phyloP scores from a whole-genome alignment of 2,329 filamentous ascomycete genomes.

The Stagonosporopsis vannaccii region DNA sequence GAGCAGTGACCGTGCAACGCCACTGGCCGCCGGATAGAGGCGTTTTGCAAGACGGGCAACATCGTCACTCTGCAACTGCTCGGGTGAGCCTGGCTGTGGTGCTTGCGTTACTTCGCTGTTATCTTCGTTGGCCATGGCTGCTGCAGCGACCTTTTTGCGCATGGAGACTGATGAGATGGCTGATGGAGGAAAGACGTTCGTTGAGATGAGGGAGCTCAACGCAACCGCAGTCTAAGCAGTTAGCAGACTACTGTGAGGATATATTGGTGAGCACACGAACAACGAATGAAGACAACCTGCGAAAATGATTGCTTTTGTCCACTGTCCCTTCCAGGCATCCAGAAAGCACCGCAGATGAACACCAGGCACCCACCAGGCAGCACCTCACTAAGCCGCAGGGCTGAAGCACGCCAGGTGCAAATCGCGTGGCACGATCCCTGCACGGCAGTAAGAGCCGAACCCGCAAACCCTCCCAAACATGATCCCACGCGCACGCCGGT shows the following conservation, averaged over 20 bases:
- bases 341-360: neutral
- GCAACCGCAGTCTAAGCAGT: neutral
- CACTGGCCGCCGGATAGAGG: neutral
- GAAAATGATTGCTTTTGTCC: neutral
- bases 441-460: neutral
- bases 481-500: too few relatives aligned
- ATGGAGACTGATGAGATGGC: neutral
- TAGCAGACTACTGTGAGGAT: neutral
- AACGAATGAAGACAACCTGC: neutral
- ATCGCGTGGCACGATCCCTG: neutral
- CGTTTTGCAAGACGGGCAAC: neutral
- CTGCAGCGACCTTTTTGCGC: neutral
- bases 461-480: neutral
- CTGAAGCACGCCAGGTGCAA: neutral
- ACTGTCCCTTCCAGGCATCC: neutral
- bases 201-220: neutral
- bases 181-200: neutral
- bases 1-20: slow-evolving; percentile 1
- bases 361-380: slow-evolving; percentile 5
- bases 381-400: neutral
- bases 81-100: neutral
- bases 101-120: neutral
- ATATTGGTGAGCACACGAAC: neutral
- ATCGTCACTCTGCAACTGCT: neutral
- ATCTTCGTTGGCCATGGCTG: neutral